phyloP scores from a whole-genome alignment of 2,329 filamentous ascomycete species.

The Aspergillus viridinutans region DNA sequence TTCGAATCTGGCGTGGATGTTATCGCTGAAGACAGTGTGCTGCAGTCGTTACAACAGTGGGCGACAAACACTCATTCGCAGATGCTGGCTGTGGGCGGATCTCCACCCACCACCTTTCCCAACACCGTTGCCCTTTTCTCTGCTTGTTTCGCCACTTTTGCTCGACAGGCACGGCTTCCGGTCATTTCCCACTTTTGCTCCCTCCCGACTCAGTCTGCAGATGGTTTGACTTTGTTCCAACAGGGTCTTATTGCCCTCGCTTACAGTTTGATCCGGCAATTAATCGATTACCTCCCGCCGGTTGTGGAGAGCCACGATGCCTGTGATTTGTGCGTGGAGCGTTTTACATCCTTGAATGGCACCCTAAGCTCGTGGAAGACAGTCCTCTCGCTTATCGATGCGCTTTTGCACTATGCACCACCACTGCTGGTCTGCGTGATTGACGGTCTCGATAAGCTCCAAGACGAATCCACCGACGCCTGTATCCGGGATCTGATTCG shows the following conservation, averaged over 20 bases:
- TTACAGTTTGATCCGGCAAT: conserved; percentile 37
- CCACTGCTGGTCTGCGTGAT: conserved; percentile 35
- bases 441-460: conserved; percentile 32
- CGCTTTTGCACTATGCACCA: conserved; percentile 31
- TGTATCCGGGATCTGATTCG: conserved; percentile 32
- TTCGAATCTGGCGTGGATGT: conserved; percentile 26
- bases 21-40: conserved; percentile 22
- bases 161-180: conserved; percentile 28
- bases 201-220: conserved; percentile 17
- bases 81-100: conserved; percentile 29
- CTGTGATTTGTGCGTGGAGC: conserved; percentile 32
- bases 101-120: conserved; percentile 20
- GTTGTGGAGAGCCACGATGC: conserved; percentile 32
- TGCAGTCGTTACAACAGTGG: conserved; percentile 33
- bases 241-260: conserved; percentile 34
- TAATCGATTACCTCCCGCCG: conserved; percentile 34
- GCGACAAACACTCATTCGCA: conserved; percentile 29
- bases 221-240: conserved; percentile 23
- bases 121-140: conserved; percentile 31
- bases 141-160: conserved; percentile 29
- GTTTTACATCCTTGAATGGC: conserved; percentile 31
- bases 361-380: conserved; percentile 34
- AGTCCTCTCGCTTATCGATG: conserved; percentile 33
- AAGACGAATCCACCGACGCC: conserved; percentile 29
- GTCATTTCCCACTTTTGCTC: conserved; percentile 37